These are phyloP conservation scores for Cryptococcus wingfieldii DNA, from an alignment of 1,284 basidiomycete genomes.

Conservation along the genomic window DNA sequence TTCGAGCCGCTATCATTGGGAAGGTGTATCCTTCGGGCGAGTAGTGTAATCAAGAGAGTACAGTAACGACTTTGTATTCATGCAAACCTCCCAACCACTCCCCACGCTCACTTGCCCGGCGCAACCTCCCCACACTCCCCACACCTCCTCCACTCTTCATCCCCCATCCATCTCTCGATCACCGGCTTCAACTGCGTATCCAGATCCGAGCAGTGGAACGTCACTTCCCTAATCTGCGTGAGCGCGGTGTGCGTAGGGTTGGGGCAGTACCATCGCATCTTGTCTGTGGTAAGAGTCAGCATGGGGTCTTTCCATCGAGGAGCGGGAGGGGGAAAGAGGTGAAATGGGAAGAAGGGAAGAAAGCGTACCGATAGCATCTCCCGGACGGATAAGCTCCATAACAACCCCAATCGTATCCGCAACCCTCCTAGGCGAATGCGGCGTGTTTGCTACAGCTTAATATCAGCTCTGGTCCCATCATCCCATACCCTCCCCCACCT, in stretches of 20 bases:
- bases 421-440: conserved; percentile 90
- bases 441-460: conserved; percentile 68
- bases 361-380: conserved; percentile 48
- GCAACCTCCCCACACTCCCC: conserved; percentile 65
- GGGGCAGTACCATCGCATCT: conserved; percentile 90
- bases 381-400: conserved; percentile 81
- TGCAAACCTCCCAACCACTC: neutral
- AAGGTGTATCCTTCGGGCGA: too few species aligned
- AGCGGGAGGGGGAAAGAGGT: neutral
- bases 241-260: conserved; percentile 62
- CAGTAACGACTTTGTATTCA: neutral
- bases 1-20: too few species aligned
- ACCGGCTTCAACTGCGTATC: conserved; percentile 91
- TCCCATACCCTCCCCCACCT: neutral
- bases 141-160: conserved; percentile 64
- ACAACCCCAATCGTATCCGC: conserved; percentile 92
- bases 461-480: neutral
- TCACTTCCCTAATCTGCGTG: conserved; percentile 77
- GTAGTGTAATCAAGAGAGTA: too few species aligned
- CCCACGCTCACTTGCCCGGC: conserved; percentile 27
- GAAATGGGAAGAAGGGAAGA: neutral
- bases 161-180: conserved; percentile 69
- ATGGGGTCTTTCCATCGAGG: too few species aligned
- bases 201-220: conserved; percentile 84
- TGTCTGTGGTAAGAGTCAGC: conserved; percentile 58